A percentile compares a stretch with the other conserved stretches of the same genome.
phyloP scores from a whole-genome alignment of 2,329 filamentous ascomycete genomes.

The Aspergillus sclerotialis region DNA sequence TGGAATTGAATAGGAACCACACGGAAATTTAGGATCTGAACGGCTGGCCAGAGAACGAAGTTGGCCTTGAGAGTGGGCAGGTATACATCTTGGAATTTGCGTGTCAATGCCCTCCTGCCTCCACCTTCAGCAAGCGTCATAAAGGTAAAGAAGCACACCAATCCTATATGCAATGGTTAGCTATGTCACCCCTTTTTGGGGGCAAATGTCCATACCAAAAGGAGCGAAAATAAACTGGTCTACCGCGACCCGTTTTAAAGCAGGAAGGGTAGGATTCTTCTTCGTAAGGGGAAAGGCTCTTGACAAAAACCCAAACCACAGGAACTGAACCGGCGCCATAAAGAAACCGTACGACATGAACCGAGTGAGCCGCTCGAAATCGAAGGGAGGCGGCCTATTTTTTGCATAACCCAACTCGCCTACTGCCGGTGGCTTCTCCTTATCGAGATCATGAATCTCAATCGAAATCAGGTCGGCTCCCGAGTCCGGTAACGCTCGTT shows the following conservation, averaged over 20 bases:
- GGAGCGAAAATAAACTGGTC: slow-evolving; percentile 94
- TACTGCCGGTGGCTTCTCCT: slow-evolving; percentile 62
- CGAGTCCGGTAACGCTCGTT: slow-evolving; percentile 47
- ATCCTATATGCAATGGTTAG: slow-evolving; percentile 41
- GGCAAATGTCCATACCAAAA: slow-evolving; percentile 50
- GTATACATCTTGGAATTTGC: slow-evolving; percentile 92
- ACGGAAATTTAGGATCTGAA: slow-evolving; percentile 95
- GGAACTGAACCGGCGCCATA: slow-evolving; percentile 92
- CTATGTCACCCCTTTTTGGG: slow-evolving; percentile 4
- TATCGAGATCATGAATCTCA: slow-evolving; percentile 81
- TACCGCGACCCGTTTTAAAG: slow-evolving; percentile 81
- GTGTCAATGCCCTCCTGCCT: slow-evolving; percentile 66
- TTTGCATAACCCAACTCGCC: slow-evolving; percentile 60
- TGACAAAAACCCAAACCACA: slow-evolving; percentile 87
- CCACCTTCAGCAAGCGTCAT: slow-evolving; percentile 97
- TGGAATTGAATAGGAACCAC: slow-evolving; percentile 94
- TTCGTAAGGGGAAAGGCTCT: slow-evolving; percentile 78
- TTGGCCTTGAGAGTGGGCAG: slow-evolving; percentile 92
- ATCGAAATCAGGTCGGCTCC: slow-evolving; percentile 69
- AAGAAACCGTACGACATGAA: slow-evolving; percentile 98
- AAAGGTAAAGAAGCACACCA: slow-evolving; percentile 84
- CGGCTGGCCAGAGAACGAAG: slow-evolving; percentile 87
- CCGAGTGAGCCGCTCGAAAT: slow-evolving; percentile 86
- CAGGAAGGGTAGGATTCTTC: slow-evolving; percentile 64
- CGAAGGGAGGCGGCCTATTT: slow-evolving; percentile 70